phyloP scores from a whole-genome alignment of 169 alveolate species.

The Cystoisospora suis region DNA sequence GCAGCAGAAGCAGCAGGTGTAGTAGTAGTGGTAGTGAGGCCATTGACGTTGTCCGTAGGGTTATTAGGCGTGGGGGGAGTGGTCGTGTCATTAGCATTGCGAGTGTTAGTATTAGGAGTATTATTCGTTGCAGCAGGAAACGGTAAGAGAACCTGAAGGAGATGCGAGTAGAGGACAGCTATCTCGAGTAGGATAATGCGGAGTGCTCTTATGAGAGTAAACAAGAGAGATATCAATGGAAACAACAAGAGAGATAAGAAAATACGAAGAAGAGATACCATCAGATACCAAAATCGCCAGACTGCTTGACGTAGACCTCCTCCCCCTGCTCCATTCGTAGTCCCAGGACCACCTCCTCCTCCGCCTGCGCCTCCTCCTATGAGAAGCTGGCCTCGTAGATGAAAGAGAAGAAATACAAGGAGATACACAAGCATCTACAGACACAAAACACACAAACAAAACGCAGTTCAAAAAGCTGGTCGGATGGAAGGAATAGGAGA shows the following conservation, averaged over 20 bases:
- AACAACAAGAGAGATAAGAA: background rate
- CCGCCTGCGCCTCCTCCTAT: background rate
- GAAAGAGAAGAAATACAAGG: conserved; percentile 4
- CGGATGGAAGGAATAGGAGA: too few relatives aligned
- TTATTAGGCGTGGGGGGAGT: too few relatives aligned
- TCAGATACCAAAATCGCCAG: background rate
- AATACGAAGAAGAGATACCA: background rate
- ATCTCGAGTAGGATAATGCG: background rate
- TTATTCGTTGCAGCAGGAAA: too few relatives aligned
- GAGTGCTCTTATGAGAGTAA: background rate
- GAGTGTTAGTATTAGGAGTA: too few relatives aligned
- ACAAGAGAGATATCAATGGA: background rate
- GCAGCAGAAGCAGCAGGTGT: too few relatives aligned
- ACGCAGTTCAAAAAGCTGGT: background rate
- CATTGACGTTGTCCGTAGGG: too few relatives aligned
- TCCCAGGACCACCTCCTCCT: background rate
- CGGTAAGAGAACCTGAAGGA: too few relatives aligned
- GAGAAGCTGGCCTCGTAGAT: conserved; percentile 16
- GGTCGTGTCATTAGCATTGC: too few relatives aligned
- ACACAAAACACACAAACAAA: background rate
- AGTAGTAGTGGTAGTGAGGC: too few relatives aligned
- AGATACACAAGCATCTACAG: background rate
- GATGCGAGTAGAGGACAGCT: too few relatives aligned
- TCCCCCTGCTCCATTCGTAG: too few relatives aligned
- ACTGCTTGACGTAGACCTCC: too few relatives aligned